Evolutionary conservation across 768 basidiomycete species (phyloP).

Genomic region (Hemileccinum impolitum): DNA sequence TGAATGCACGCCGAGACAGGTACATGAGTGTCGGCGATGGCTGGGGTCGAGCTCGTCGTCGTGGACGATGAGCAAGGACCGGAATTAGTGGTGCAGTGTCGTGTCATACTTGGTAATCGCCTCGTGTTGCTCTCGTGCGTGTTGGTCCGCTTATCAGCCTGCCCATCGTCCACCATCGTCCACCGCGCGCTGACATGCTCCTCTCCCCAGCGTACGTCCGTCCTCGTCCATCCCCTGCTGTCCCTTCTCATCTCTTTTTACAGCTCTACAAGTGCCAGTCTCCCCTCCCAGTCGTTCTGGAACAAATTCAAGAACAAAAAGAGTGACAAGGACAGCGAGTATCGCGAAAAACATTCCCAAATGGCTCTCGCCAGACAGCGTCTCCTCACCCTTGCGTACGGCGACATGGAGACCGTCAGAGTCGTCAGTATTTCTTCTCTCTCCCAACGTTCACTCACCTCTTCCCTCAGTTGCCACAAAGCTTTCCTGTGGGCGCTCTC

Average conservation of each 20-base stretch:
- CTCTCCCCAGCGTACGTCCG: constrained; percentile 73
- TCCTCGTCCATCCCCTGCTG: constrained; percentile 17
- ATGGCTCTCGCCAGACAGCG: constrained; percentile 74
- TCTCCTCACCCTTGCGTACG: constrained; percentile 77
- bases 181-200: constrained; percentile 50
- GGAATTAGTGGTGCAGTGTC: neutral
- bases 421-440: constrained; percentile 39
- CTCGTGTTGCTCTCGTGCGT: constrained; percentile 39
- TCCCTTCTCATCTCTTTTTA: constrained; percentile 32
- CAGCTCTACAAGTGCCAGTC: constrained; percentile 68
- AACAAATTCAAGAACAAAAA: constrained; percentile 68
- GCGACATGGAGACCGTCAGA: constrained; percentile 83
- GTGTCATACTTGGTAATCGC: constrained; percentile 29
- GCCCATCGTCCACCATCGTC: constrained; percentile 23
- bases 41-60: constrained; percentile 1
- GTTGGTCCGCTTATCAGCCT: constrained; percentile 43
- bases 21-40: constrained; percentile 1
- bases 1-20: constrained; percentile 13
- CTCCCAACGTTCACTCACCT: constrained; percentile 1
- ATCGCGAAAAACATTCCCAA: constrained; percentile 48
- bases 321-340: constrained; percentile 59
- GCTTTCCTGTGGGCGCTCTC: constrained; percentile 50
- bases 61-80: neutral
- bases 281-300: constrained; percentile 47
- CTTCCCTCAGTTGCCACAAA: constrained; percentile 57